phyloP scores from a whole-genome alignment of 345 rosid genomes.

The Rhodomyrtus tomentosa region DNA sequence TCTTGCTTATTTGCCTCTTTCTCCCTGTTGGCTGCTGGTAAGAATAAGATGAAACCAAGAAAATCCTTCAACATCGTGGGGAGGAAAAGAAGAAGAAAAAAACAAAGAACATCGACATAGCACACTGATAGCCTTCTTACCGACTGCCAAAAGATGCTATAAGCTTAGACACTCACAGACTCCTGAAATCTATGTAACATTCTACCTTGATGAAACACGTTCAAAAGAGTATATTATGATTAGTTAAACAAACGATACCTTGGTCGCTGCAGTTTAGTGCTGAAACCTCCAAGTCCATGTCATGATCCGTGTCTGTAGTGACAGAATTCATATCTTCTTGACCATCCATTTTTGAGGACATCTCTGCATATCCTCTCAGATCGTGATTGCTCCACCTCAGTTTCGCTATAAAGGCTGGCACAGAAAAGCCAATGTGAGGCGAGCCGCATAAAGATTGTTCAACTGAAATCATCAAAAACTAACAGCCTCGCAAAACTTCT shows the following conservation, averaged over 20 bases:
- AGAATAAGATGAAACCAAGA: background rate
- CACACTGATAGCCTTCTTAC: background rate
- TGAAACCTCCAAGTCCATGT: slow-evolving; percentile 1
- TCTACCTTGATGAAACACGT: background rate
- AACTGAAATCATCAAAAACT: background rate
- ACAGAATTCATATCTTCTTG: background rate
- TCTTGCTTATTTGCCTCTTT: background rate
- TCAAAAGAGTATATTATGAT: background rate
- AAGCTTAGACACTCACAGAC: background rate
- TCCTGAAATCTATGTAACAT: background rate
- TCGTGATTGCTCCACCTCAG: slow-evolving; percentile 13
- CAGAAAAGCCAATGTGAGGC: background rate
- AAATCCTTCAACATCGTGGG: background rate
- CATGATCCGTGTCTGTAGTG: background rate
- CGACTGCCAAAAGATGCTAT: background rate
- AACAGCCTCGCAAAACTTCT: background rate
- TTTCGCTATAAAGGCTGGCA: slow-evolving; percentile 25
- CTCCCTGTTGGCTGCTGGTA: background rate
- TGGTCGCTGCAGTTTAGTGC: background rate
- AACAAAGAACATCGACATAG: background rate
- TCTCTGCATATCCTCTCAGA: background rate
- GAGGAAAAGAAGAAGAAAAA: background rate
- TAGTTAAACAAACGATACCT: slow-evolving; percentile 2
- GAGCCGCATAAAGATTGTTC: background rate
- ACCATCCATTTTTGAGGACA: background rate